A percentile compares a stretch with the other conserved stretches of the same genome.
Conservation (phyloP, 352 stramenopile species). For the Albugo laibachii region DNA sequence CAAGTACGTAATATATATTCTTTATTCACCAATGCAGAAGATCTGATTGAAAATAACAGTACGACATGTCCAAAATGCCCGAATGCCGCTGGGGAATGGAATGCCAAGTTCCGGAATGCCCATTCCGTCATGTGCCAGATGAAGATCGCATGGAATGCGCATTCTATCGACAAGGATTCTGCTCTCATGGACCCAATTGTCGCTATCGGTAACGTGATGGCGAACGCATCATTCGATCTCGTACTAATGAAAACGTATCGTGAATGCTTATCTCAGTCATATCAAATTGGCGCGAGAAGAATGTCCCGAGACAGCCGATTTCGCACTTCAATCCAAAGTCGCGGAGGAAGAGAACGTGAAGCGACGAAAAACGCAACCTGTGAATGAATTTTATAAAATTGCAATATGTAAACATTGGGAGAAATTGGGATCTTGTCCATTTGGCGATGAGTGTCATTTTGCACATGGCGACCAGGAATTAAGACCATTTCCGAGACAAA, state of each 20-base stretch:
- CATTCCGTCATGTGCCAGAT: conserved; percentile 91
- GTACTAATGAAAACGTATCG: too few relatives aligned
- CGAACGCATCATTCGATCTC: too few relatives aligned
- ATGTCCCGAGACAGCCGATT: conserved; percentile 85
- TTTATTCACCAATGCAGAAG: not conserved
- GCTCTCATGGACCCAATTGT: conserved; percentile 91
- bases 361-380: conserved; percentile 64
- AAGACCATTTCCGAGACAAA: conserved; percentile 48
- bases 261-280: conserved; percentile 30
- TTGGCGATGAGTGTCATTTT: conserved; percentile 94
- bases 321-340: conserved; percentile 82
- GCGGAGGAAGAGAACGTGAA: conserved; percentile 81
- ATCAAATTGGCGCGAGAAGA: conserved; percentile 86
- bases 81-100: conserved; percentile 93
- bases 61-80: conserved; percentile 94
- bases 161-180: conserved; percentile 97
- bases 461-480: conserved; percentile 90
- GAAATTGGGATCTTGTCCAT: conserved; percentile 89
- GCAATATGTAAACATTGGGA: conserved; percentile 95
- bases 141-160: conserved; percentile 92
- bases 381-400: conserved; percentile 97
- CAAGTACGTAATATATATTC: conserved; percentile 11
- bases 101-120: conserved; percentile 93
- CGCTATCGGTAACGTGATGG: conserved; percentile 43
- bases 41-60: conserved; percentile 17